Base-by-base conservation (phyloP, 306 rosid genomes). In the Rosa persica region DNA sequence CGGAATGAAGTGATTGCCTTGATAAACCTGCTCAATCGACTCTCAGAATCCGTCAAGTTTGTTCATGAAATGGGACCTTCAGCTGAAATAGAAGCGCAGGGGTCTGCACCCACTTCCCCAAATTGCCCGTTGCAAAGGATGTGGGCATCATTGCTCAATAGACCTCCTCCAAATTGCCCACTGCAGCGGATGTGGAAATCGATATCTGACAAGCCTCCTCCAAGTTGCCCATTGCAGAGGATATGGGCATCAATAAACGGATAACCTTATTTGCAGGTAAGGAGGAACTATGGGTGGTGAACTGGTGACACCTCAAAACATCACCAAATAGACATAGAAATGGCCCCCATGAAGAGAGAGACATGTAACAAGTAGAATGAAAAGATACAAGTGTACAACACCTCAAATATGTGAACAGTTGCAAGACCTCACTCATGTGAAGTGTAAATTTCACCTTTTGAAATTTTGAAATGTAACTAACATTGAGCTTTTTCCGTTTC, bases 1-100 rank as follows among this genome's bases (percentile, higher is more conserved):
- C 79, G 98, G 77, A 96, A 96, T 76, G 99, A 96, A 83, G 97
- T 96, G 69, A 96, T 96, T 61, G 99, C 98, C 40, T 79, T 96
- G 82, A 38, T 88, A 81, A 96, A 96, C 88, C 89, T 93, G 76
- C 99, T 96, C 43, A 91, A 88, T 81, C 90, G 99, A 62, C 95
- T 96, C 15, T 91, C 99, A 0, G 96, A 96, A 81, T 96, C 99
- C 0, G 79, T 96, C 72, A 88, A 81, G 80, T 80, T 91, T 17
- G 91, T 89, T 48, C 86, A 90, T n/a, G 91, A 93, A 87, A 80
- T 84, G 83, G 96, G 90, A 64, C 89, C 90, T 8, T 66, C 94
- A 8, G 84, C 83, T 22, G 97, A 91, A 78, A 86, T 78, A 72
- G 92, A 83, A 80, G 88, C 84, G 52, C 88, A 81, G 81, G 39